Evolutionary conservation across 2,329 filamentous ascomycete species (phyloP), one percentile per base, ranked within the genome.

Genomic region (Fusarium sp.): DNA sequence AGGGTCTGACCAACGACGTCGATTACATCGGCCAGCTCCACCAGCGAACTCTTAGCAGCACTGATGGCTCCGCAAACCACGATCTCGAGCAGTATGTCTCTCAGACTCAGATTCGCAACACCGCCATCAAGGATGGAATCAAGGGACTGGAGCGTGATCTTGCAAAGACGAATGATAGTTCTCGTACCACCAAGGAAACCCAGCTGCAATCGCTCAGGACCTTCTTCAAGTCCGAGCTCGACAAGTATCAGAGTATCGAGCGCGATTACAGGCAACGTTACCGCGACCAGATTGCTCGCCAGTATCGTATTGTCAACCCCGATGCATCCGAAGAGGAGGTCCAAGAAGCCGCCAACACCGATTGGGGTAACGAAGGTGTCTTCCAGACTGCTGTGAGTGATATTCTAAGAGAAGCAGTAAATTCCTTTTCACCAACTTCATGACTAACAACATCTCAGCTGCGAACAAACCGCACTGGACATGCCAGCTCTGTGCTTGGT

Each of bases 241-340:
- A 90, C 77, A 87, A 87, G 73, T 94, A 92, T 80, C 86, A 91
- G 77, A 83, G 87, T 72, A 90, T 93, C 77, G 93, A 96, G 84
- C 84, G 87, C 63, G 85, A 87, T 47, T 94, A 93, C 83, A 86
- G 88, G 76, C 85, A 88, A 77, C 85, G 90, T 70, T 94, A 94
- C 80, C 87, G 90, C 65, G 91, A 94, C 69, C 91, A 94, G 79
- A 93, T 95, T 77, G 88, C 89, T 62, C 87, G 93, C 75, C 93
- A 96, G 80, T 94, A 93, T 80, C 86, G 89, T 60, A 94, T 95
- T 77, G 92, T 94, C 72, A 93, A 94, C 78, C 92, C 92, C 54
- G 90, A 94, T 46, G 93, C 92, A n/a, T 87, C 87, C 51, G 91
- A 94, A 64, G 83, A 86, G 3, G 91, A 95, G 80, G 90, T 94